Conservation (phyloP, 169 alveolate species). For the Cryptosporidium felis region DNA sequence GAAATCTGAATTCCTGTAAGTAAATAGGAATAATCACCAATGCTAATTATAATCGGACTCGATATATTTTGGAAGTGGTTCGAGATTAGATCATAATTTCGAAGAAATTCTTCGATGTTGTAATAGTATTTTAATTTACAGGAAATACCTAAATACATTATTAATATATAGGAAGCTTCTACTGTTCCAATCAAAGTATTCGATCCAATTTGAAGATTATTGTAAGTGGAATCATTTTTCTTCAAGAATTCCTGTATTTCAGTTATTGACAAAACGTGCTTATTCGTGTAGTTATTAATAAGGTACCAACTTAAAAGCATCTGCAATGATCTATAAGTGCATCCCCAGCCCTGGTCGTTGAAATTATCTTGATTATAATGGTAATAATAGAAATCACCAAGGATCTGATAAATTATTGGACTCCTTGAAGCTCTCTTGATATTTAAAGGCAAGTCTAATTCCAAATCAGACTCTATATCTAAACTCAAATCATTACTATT, state of each 20-base stretch:
- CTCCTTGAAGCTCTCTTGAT: no score
- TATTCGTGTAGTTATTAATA: constrained; percentile 74
- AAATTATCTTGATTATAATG: constrained; percentile 77
- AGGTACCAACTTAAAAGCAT: constrained; percentile 81
- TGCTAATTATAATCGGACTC: constrained; percentile 78
- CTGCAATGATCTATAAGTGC: constrained; percentile 80
- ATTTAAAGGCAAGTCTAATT: background rate
- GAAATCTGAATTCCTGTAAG: constrained; percentile 77
- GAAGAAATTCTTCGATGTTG: constrained; percentile 74
- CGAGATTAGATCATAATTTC: constrained; percentile 73
- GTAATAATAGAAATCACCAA: constrained; percentile 77
- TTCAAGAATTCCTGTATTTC: constrained; percentile 74
- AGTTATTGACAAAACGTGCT: constrained; percentile 72
- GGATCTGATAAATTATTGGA: constrained; percentile 2
- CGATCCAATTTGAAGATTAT: constrained; percentile 68
- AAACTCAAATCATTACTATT: background rate
- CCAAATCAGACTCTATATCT: background rate
- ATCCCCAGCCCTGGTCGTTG: constrained; percentile 82
- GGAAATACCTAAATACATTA: constrained; percentile 76
- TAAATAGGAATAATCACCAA: constrained; percentile 79
- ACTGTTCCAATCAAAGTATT: constrained; percentile 82
- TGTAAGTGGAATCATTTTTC: constrained; percentile 74
- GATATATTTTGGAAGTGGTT: constrained; percentile 73
- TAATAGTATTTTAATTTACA: constrained; percentile 74
- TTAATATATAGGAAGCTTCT: constrained; percentile 78